Evolutionary conservation across 495 filamentous ascomycete genomes (phyloP), one percentile per base, ranked within the genome.

Genomic region (Gamarada debralockiae): DNA sequence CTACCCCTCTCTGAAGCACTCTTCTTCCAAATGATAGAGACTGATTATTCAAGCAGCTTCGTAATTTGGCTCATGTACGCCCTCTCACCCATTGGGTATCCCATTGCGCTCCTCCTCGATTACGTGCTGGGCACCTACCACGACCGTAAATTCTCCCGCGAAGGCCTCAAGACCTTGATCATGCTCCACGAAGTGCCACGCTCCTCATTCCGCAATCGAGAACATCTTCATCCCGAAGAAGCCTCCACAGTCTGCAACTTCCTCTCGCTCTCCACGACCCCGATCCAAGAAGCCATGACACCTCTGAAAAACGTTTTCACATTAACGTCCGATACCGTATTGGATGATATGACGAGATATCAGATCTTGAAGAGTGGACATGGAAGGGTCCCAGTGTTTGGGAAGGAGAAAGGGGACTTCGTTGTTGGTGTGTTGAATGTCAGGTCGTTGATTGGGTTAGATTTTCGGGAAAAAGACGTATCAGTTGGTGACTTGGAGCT

Each of bases 31-130:
- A 21, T 20, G n/a, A 5, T 29, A 10, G 10, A 29, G 27, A 29
- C 27, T 29, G 10, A 29, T 29, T 29, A 10, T 4, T 29, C 10
- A 10, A 4, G 2, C n/a, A 55, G 52, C 25, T 55, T 38, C 23
- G 43, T 55, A 12, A 14, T 48, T 14, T 48, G 44, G 43, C 29
- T 55, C 8, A 55, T 55, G 52, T 55, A 40, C 18, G 15, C 22
- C 13, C 25, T 55, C 5, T 55, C 31, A 15, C 52, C 52, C 15
- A n/a, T 55, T 15, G 52, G 41, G 24, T 48, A 48, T 15, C 52
- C 52, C 12, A 43, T 55, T n/a, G 52, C 52, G 3, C 36, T 23
- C 14, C 33, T 55, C 9, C 36, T 55, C n/a, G 52, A 55, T 34
- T 14, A 15, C 4, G 14, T 55, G 2, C 23, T 55, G 7, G 52